These are phyloP conservation scores for Exserohilum turcica DNA, from an alignment of 2,329 filamentous ascomycete genomes.

Conservation along the genomic window DNA sequence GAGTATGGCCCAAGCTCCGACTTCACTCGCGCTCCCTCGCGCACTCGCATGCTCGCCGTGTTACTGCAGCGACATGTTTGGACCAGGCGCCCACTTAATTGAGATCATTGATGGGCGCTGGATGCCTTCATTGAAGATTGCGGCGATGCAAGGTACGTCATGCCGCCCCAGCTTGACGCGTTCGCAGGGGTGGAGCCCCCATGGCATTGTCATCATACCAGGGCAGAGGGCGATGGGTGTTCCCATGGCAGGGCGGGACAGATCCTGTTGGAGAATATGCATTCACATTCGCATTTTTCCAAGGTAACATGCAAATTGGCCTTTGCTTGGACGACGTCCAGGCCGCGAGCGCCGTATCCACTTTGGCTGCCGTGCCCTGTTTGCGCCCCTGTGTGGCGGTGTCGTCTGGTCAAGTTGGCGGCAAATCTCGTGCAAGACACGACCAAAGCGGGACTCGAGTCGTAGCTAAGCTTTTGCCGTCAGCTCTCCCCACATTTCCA, in stretches of 20 bases:
- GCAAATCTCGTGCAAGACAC: constrained; percentile 9
- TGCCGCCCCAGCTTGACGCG: neutral
- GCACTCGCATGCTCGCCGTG: too few relatives aligned
- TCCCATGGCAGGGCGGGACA: constrained; percentile 9
- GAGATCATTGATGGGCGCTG: neutral
- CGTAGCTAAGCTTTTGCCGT: constrained; percentile 35
- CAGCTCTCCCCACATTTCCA: constrained; percentile 25
- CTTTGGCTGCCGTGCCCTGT: constrained; percentile 11
- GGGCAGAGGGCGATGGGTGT: constrained; percentile 11
- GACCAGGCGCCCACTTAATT: neutral
- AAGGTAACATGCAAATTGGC: neutral
- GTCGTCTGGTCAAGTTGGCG: constrained; percentile 9
- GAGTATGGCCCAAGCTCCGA: constrained; percentile 13
- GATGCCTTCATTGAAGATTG: neutral
- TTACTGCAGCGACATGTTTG: neutral
- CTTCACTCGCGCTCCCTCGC: too few relatives aligned
- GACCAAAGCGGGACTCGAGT: constrained; percentile 30
- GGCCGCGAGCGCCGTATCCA: constrained; percentile 19
- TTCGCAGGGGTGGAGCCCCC: neutral
- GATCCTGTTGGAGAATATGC: constrained; percentile 9
- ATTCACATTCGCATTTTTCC: too few relatives aligned
- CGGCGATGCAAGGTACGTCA: constrained; percentile 10
- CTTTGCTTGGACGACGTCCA: constrained; percentile 17
- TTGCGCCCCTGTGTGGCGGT: constrained; percentile 28
- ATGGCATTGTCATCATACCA: constrained; percentile 3